A percentile compares a stretch with the other conserved stretches of the same genome.
These are phyloP conservation scores for Effrenium voratum DNA, from an alignment of 73 alveolate genomes.

Conservation along the genomic window DNA sequence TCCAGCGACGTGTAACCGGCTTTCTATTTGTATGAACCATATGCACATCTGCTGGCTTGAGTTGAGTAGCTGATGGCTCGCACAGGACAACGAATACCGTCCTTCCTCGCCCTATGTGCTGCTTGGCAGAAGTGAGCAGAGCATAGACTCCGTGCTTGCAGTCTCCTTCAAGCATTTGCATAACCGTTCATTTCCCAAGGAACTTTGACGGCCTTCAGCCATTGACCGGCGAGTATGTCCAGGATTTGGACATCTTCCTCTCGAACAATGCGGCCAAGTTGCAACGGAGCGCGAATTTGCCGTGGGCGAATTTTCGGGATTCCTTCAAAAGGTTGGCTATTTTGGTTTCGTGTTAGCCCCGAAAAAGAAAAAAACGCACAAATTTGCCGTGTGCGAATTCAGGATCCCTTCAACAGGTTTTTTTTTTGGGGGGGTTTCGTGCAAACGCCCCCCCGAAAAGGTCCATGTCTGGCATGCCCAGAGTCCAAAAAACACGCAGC, in stretches of 20 bases:
- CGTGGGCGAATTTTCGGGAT: not conserved
- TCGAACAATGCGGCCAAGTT: slow-evolving; percentile 46
- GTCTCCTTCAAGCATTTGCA: not conserved
- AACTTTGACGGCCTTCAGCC: slow-evolving; percentile 77
- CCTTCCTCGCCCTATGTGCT: slow-evolving; percentile 77
- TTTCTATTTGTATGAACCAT: not conserved
- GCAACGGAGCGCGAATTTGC: not conserved
- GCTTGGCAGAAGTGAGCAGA: not conserved
- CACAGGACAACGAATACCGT: slow-evolving; percentile 81
- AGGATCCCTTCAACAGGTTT: not conserved
- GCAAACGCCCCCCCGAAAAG: not conserved
- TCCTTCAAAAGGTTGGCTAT: too few species aligned
- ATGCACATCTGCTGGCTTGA: not conserved
- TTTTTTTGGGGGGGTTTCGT: not conserved
- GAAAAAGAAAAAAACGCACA: too few species aligned
- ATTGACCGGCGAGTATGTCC: slow-evolving; percentile 48
- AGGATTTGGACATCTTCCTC: slow-evolving; percentile 65
- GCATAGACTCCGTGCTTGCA: not conserved
- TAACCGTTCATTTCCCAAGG: not conserved
- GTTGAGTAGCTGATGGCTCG: not conserved
- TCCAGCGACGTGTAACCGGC: not conserved
- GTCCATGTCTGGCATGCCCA: not conserved
- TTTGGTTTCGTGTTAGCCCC: not conserved
- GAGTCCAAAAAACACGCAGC: not conserved
- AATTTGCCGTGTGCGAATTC: not conserved